These are phyloP conservation scores for Geoglossum glabrum DNA, from an alignment of 495 filamentous ascomycete genomes.

Conservation along the genomic window DNA sequence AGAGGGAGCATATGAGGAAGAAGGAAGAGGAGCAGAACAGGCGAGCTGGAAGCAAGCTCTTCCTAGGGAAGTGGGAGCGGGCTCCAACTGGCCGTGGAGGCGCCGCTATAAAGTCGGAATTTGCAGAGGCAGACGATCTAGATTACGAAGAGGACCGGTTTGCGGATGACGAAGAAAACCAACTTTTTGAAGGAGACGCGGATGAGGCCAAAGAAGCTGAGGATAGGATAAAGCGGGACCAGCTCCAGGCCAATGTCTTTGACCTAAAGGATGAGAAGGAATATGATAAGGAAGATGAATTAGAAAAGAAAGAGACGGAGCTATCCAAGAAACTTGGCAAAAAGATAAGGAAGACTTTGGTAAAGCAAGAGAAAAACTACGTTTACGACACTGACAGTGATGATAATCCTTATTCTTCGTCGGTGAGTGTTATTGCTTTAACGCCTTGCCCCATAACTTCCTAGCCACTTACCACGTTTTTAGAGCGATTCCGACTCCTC, in stretches of 20 bases:
- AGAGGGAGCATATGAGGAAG: slow-evolving; percentile 25
- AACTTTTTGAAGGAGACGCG: slow-evolving; percentile 58
- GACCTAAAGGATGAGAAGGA: slow-evolving; percentile 68
- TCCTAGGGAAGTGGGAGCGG: slow-evolving; percentile 17
- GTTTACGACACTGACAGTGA: slow-evolving; percentile 62
- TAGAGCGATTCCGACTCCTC: slow-evolving; percentile 19
- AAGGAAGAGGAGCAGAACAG: slow-evolving; percentile 24
- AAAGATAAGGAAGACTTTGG: slow-evolving; percentile 53
- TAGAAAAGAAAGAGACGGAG: slow-evolving; percentile 46
- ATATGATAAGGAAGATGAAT: slow-evolving; percentile 58
- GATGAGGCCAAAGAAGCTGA: slow-evolving; percentile 78
- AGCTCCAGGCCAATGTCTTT: slow-evolving; percentile 71
- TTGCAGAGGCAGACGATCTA: slow-evolving; percentile 34
- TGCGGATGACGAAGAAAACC: slow-evolving; percentile 77
- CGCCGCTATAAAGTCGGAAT: slow-evolving; percentile 26
- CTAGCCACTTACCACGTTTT: background rate
- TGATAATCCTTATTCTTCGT: slow-evolving; percentile 52
- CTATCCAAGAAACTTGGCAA: slow-evolving; percentile 50
- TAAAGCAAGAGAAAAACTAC: slow-evolving; percentile 65
- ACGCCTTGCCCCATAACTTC: background rate
- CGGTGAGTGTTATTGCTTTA: slow-evolving; percentile 17
- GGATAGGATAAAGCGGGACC: slow-evolving; percentile 68
- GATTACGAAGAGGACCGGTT: slow-evolving; percentile 50
- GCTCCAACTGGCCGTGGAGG: slow-evolving; percentile 8
- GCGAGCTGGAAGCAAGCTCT: slow-evolving; percentile 10